Percentiles rank a stretch among this genome's conserved stretches.
Evolutionary conservation across 2,329 filamentous ascomycete species (phyloP).

Genomic region (Davidsoniella eucalypti): DNA sequence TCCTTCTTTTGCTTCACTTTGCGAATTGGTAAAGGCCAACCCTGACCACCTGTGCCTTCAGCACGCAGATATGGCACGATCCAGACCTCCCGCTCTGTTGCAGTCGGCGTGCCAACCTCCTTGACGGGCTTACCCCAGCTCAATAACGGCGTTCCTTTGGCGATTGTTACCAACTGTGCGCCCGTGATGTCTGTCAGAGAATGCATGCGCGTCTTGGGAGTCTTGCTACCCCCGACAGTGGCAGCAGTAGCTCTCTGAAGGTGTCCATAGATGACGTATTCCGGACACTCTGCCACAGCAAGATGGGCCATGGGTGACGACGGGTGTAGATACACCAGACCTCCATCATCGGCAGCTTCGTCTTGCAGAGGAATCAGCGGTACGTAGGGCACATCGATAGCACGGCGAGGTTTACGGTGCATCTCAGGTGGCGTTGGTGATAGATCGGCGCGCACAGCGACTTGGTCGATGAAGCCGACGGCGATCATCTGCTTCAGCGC

Average conservation of each 20-base stretch:
- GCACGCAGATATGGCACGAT: slow-evolving; percentile 63
- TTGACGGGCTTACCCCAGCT: slow-evolving; percentile 83
- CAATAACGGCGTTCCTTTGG: slow-evolving; percentile 70
- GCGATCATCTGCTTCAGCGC: slow-evolving; percentile 83
- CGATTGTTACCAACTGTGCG: slow-evolving; percentile 58
- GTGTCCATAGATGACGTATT: slow-evolving; percentile 76
- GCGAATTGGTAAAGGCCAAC: slow-evolving; percentile 74
- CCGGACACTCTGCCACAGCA: slow-evolving; percentile 56
- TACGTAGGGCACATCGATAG: slow-evolving; percentile 82
- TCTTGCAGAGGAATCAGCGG: slow-evolving; percentile 56
- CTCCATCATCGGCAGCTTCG: slow-evolving; percentile 20
- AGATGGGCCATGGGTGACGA: slow-evolving; percentile 61
- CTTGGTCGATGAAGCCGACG: slow-evolving; percentile 82
- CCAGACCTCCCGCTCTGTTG: slow-evolving; percentile 53
- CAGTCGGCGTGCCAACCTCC: slow-evolving; percentile 41
- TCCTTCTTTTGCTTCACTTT: slow-evolving; percentile 71
- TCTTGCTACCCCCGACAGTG: slow-evolving; percentile 28
- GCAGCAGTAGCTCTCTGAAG: slow-evolving; percentile 51
- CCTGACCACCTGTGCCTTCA: slow-evolving; percentile 47
- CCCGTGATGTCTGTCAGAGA: slow-evolving; percentile 66
- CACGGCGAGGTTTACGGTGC: slow-evolving; percentile 42
- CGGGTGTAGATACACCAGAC: slow-evolving; percentile 74
- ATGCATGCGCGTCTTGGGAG: slow-evolving; percentile 69
- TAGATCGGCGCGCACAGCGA: slow-evolving; percentile 84
- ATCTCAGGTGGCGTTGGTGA: slow-evolving; percentile 52